A percentile compares a stretch with the other conserved stretches of the same genome.
These are phyloP conservation scores for Mariannaea sp. DNA, from an alignment of 2,329 filamentous ascomycete genomes.

Conservation along the genomic window DNA sequence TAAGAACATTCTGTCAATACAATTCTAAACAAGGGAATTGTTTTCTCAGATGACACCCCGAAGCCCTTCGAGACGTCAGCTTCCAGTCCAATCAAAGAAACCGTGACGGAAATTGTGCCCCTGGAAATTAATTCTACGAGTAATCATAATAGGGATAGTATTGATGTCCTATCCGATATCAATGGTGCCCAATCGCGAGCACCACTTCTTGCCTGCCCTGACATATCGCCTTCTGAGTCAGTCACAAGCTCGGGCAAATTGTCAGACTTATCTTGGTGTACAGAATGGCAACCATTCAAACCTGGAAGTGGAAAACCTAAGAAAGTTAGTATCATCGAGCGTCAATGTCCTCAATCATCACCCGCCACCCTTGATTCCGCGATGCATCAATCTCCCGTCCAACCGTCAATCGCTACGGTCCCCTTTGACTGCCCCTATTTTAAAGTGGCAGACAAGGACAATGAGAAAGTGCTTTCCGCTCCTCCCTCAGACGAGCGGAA, in stretches of 20 bases:
- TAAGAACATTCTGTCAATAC: background rate
- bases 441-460: slow-evolving; percentile 17
- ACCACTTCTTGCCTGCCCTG: slow-evolving; percentile 11
- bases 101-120: background rate
- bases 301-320: slow-evolving; percentile 9
- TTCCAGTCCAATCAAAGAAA: background rate
- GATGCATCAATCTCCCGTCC: background rate
- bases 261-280: background rate
- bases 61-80: background rate
- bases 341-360: background rate
- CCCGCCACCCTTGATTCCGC: background rate
- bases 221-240: slow-evolving; percentile 15
- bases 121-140: background rate
- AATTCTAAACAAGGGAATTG: background rate
- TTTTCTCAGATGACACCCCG: background rate
- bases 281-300: slow-evolving; percentile 1
- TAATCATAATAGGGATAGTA: background rate
- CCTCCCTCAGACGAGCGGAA: background rate
- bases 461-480: slow-evolving; percentile 12
- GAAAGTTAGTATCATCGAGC: background rate
- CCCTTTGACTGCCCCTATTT: background rate
- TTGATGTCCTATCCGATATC: background rate
- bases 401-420: background rate
- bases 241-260: slow-evolving; percentile 7
- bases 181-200: slow-evolving; percentile 10